A percentile compares a stretch with the other conserved stretches of the same genome.
phyloP scores from a whole-genome alignment of 768 basidiomycete genomes.

The Termitomyces sp. region DNA sequence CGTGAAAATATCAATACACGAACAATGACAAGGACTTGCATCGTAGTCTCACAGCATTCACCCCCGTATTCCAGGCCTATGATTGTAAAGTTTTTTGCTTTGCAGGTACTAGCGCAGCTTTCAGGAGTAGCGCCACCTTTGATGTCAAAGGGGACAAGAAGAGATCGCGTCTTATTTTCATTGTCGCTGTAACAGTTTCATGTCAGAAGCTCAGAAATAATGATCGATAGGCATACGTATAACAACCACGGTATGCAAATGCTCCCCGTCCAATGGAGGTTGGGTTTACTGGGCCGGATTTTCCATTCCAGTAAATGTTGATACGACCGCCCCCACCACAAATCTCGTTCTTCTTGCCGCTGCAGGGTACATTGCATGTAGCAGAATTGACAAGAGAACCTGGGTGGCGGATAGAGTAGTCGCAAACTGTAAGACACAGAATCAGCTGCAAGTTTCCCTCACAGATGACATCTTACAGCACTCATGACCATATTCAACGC shows the following conservation, averaged over 20 bases:
- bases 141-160: constrained; percentile 1
- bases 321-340: constrained; percentile 2
- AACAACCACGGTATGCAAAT: constrained; percentile 8
- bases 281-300: neutral
- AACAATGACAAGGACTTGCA: neutral
- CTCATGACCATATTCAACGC: constrained; percentile 3
- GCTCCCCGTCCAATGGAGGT: constrained; percentile 1
- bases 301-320: constrained; percentile 7
- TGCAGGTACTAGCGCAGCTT: constrained; percentile 5
- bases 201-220: neutral
- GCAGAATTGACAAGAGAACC: neutral
- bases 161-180: neutral
- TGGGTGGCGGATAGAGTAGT: constrained; percentile 1
- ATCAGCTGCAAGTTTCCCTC: neutral
- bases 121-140: constrained; percentile 4
- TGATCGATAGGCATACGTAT: constrained; percentile 1
- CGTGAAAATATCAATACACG: neutral
- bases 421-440: constrained; percentile 1
- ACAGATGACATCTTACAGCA: neutral
- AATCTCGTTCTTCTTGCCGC: constrained; percentile 1
- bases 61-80: constrained; percentile 6
- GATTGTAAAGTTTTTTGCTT: constrained; percentile 5
- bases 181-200: neutral
- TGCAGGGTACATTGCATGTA: neutral
- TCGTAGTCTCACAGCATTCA: constrained; percentile 3